phyloP scores from a whole-genome alignment of 2,329 filamentous ascomycete genomes.

The Teratosphaeria destructans region DNA sequence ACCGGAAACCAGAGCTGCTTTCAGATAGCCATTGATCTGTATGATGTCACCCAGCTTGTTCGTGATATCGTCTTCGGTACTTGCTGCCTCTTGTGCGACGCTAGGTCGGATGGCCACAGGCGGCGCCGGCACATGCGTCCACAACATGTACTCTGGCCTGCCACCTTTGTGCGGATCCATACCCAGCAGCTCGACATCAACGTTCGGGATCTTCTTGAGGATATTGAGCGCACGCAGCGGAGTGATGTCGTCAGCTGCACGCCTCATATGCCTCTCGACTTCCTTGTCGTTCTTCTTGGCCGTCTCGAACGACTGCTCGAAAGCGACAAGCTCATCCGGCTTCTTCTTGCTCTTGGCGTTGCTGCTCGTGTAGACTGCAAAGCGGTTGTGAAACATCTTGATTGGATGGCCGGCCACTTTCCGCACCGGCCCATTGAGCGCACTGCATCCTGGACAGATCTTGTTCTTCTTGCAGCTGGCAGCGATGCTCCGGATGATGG shows the following conservation, averaged over 20 bases:
- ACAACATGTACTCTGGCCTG: conserved; percentile 91
- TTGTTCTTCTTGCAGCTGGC: conserved; percentile 83
- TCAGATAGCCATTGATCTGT: conserved; percentile 79
- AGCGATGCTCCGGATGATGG: conserved; percentile 78
- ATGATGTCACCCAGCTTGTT: conserved; percentile 96
- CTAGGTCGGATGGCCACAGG: conserved; percentile 91
- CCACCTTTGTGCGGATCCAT: conserved; percentile 70
- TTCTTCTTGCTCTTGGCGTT: conserved; percentile 75
- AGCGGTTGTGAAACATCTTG: conserved; percentile 92
- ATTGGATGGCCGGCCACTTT: conserved; percentile 74
- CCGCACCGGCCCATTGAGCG: conserved; percentile 81
- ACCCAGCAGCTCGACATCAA: conserved; percentile 84
- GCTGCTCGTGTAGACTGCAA: conserved; percentile 76
- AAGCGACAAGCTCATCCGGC: conserved; percentile 70
- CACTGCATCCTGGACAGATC: conserved; percentile 67
- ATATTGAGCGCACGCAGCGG: conserved; percentile 80
- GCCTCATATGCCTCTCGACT: conserved; percentile 80
- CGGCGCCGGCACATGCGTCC: conserved; percentile 90
- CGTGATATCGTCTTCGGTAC: conserved; percentile 92
- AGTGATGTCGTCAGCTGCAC: conserved; percentile 89
- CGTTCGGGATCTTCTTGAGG: conserved; percentile 74
- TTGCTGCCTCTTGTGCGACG: conserved; percentile 83
- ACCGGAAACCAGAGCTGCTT: conserved; percentile 70
- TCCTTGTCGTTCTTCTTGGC: conserved; percentile 71
- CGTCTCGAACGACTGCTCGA: conserved; percentile 74